Percentiles rank a stretch among this genome's conserved stretches.
Evolutionary conservation across 139 green algal species (phyloP).

Genomic region (Asterochloris sp.): DNA sequence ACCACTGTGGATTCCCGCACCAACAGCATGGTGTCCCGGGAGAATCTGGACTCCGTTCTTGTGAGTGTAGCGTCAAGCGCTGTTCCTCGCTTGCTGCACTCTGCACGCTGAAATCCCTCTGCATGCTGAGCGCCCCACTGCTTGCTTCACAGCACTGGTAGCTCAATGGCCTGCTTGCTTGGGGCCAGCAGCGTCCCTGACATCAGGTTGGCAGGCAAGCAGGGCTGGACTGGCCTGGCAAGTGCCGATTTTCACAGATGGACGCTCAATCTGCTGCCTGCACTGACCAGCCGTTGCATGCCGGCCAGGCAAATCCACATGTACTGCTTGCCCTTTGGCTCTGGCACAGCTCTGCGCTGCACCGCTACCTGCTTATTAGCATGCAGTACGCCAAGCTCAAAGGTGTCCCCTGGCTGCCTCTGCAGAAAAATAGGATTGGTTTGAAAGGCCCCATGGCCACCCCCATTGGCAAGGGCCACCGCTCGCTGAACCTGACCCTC

Average conservation of each 20-base stretch:
- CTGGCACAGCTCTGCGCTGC: neutral
- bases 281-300: too few relatives aligned
- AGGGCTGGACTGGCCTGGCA: too few relatives aligned
- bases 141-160: neutral
- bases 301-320: too few relatives aligned
- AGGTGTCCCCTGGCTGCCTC: neutral
- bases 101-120: neutral
- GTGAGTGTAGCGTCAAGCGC: constrained; percentile 33
- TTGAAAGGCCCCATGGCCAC: constrained; percentile 97
- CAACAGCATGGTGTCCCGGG: constrained; percentile 88
- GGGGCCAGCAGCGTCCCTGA: too few relatives aligned
- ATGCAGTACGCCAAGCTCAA: neutral
- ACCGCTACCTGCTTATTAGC: neutral
- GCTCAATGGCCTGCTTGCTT: neutral
- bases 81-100: neutral
- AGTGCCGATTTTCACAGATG: too few relatives aligned
- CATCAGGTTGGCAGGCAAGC: too few relatives aligned
- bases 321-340: neutral
- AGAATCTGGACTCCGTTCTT: constrained; percentile 94
- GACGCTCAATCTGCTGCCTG: too few relatives aligned
- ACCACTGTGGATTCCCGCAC: constrained; percentile 84
- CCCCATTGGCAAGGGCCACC: constrained; percentile 93
- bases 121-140: neutral
- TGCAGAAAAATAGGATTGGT: constrained; percentile 80
- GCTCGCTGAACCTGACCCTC: constrained; percentile 93